A percentile compares a stretch with the other conserved stretches of the same genome.
Evolutionary conservation across 768 basidiomycete genomes (phyloP).

Genomic region (Amanita rubescens): DNA sequence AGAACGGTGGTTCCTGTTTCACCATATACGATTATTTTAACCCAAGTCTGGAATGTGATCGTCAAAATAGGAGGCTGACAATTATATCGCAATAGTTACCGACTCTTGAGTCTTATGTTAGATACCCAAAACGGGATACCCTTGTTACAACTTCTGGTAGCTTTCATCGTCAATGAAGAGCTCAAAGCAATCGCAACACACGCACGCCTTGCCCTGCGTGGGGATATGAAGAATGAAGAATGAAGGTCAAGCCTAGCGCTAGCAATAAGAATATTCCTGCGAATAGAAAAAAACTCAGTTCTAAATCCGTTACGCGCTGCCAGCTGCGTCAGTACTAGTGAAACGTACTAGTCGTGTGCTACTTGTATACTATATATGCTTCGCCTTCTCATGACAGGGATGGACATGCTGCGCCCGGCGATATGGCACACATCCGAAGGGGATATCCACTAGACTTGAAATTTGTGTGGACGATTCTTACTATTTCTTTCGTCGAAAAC

Average conservation of each 20-base stretch:
- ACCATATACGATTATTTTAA: not conserved
- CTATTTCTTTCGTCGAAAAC: not conserved
- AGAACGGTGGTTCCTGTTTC: constrained; percentile 1
- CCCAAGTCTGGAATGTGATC: not conserved
- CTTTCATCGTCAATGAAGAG: too few relatives aligned
- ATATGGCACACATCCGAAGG: not conserved
- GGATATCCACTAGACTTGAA: not conserved
- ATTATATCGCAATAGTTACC: not conserved
- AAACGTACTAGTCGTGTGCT: not conserved
- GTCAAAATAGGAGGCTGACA: not conserved
- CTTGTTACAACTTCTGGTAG: too few relatives aligned
- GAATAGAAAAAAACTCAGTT: too few relatives aligned
- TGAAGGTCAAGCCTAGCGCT: too few relatives aligned
- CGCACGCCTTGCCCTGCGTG: too few relatives aligned
- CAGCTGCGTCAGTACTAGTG: not conserved
- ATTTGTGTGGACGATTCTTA: not conserved
- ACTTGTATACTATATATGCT: too few relatives aligned
- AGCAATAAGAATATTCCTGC: too few relatives aligned
- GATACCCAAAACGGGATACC: too few relatives aligned
- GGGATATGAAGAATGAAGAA: too few relatives aligned
- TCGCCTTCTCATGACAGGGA: not conserved
- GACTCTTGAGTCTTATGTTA: too few relatives aligned
- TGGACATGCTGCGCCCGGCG: not conserved
- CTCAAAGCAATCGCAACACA: too few relatives aligned
- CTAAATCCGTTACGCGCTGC: too few relatives aligned